Conservation (phyloP, 2,329 filamentous ascomycete genomes). For the Hypoxylon sp. region DNA sequence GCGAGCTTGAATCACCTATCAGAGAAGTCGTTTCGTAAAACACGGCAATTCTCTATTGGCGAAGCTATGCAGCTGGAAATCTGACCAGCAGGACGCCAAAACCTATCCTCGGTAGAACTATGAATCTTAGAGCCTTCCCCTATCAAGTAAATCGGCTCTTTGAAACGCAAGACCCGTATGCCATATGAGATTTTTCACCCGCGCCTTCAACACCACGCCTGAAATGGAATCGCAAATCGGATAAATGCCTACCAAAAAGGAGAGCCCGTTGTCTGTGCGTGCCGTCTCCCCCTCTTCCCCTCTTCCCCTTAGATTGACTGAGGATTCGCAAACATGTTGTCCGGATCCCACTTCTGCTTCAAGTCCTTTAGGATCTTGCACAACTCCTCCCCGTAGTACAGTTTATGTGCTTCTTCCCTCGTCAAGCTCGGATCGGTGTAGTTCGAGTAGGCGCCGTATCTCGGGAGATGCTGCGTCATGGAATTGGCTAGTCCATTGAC, state of each 20-base stretch:
- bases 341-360: conserved; percentile 47
- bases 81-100: not conserved
- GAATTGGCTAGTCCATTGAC: conserved; percentile 44
- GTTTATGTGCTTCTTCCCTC: conserved; percentile 39
- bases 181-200: not conserved
- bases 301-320: conserved; percentile 43
- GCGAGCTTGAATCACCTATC: not conserved
- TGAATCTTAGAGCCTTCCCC: not conserved
- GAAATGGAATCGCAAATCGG: not conserved
- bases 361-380: conserved; percentile 37
- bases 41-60: not conserved
- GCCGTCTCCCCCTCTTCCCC: too few species aligned
- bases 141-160: not conserved
- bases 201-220: not conserved
- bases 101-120: not conserved
- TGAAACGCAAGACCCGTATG: not conserved
- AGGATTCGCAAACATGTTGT: conserved; percentile 48
- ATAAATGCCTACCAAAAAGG: not conserved
- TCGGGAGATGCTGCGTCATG: conserved; percentile 36
- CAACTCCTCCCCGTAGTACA: conserved; percentile 46
- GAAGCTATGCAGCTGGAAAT: not conserved
- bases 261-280: not conserved
- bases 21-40: not conserved
- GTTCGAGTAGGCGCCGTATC: conserved; percentile 47
- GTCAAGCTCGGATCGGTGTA: conserved; percentile 48